Percentiles rank a stretch among this genome's conserved stretches.
Conservation (phyloP, 1,139 yeast species). For the Wickerhamomyces sp. region DNA sequence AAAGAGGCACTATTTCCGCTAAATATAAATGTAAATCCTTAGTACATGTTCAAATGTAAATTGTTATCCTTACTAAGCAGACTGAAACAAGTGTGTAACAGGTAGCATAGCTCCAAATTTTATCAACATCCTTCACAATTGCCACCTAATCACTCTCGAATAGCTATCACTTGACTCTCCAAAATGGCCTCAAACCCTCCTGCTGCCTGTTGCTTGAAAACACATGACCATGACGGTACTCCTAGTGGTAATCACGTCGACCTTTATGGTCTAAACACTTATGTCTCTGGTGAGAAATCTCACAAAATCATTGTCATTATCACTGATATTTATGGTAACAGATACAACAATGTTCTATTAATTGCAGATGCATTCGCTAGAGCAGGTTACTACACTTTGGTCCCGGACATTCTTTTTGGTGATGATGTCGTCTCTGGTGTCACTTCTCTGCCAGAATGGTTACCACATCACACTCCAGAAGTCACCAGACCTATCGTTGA, state of each 20-base stretch:
- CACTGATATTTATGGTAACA: constrained; percentile 68
- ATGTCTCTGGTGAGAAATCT: constrained; percentile 23
- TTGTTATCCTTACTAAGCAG: too few species aligned
- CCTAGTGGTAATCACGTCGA: constrained; percentile 15
- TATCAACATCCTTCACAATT: too few species aligned
- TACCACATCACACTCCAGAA: constrained; percentile 46
- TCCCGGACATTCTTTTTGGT: constrained; percentile 69
- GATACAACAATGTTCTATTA: constrained; percentile 44
- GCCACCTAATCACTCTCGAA: too few species aligned
- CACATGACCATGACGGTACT: constrained; percentile 37
- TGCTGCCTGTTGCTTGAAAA: constrained; percentile 42
- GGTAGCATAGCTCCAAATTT: too few species aligned
- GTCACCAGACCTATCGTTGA: constrained; percentile 39
- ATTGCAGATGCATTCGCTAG: constrained; percentile 70
- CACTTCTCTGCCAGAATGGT: constrained; percentile 44
- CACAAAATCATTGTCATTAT: constrained; percentile 53
- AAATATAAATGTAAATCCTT: background rate
- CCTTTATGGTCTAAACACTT: constrained; percentile 25
- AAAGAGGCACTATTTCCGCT: background rate
- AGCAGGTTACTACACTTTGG: constrained; percentile 59
- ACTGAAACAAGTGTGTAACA: too few species aligned
- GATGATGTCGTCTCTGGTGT: constrained; percentile 35
- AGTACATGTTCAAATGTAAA: background rate
- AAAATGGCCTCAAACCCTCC: constrained; percentile 54
- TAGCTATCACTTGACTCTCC: too few species aligned